Conservation (phyloP, 257 asterid genomes). For the Catharanthus roseus region DNA sequence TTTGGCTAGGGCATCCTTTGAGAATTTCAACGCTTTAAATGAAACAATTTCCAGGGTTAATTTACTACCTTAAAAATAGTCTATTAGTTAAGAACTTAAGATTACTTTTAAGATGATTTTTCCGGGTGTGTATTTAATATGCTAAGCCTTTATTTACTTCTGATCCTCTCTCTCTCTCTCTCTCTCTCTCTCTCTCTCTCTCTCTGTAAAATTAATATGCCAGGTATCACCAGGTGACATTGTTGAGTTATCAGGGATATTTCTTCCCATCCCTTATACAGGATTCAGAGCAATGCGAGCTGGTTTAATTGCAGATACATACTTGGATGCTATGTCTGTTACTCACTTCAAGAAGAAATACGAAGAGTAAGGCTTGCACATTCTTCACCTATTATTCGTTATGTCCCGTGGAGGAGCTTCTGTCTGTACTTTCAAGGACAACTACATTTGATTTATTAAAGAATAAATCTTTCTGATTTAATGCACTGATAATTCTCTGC, state of each 20-base stretch:
- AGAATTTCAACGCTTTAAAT: not conserved
- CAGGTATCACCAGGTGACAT: constrained; percentile 95
- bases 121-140: not conserved
- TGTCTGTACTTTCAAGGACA: constrained; percentile 5
- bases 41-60: not conserved
- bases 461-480: not conserved
- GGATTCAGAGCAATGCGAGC: constrained; percentile 99
- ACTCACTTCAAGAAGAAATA: constrained; percentile 89
- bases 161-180: constrained; percentile 8
- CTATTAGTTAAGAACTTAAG: not conserved
- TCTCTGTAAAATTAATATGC: too few relatives aligned
- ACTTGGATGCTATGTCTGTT: constrained; percentile 94
- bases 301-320: constrained; percentile 96
- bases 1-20: not conserved
- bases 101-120: not conserved
- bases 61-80: not conserved
- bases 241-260: constrained; percentile 91
- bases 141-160: not conserved
- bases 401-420: constrained; percentile 3
- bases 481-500: not conserved
- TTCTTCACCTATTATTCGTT: not conserved
- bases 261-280: constrained; percentile 90
- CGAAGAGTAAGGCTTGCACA: constrained; percentile 65
- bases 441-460: not conserved
- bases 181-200: constrained; percentile 9